These are phyloP conservation scores for Fulvia fulva DNA, from an alignment of 2,329 filamentous ascomycete species.

Conservation along the genomic window DNA sequence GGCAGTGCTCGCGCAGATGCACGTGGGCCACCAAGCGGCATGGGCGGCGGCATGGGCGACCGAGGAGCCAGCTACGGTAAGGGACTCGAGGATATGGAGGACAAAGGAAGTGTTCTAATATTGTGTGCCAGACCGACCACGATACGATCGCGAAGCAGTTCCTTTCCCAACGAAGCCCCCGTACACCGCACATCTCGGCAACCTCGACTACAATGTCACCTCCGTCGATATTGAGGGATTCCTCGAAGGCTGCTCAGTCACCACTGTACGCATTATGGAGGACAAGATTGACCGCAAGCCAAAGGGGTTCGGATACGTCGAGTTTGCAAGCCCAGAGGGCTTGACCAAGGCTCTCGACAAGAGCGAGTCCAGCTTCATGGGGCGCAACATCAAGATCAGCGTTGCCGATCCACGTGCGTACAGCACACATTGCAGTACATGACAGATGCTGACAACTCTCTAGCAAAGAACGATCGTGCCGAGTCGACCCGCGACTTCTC, in stretches of 20 bases:
- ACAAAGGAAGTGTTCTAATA: slow-evolving; percentile 17
- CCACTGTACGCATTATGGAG: slow-evolving; percentile 92
- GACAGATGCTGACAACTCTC: slow-evolving; percentile 8
- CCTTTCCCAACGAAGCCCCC: slow-evolving; percentile 89
- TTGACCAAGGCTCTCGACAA: slow-evolving; percentile 85
- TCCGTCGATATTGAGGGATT: slow-evolving; percentile 78
- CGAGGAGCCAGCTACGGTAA: slow-evolving; percentile 32
- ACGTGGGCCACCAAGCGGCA: slow-evolving; percentile 11
- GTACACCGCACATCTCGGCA: slow-evolving; percentile 92
- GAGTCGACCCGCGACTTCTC: slow-evolving; percentile 70
- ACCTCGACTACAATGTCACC: slow-evolving; percentile 92
- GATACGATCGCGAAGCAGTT: slow-evolving; percentile 63
- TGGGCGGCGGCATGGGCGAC: slow-evolving; percentile 23
- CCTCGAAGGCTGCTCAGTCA: slow-evolving; percentile 78
- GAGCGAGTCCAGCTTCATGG: slow-evolving; percentile 78
- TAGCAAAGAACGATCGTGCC: slow-evolving; percentile 55
- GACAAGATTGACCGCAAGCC: slow-evolving; percentile 90
- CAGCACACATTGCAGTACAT: background rate
- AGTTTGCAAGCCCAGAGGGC: slow-evolving; percentile 83
- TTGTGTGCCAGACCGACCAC: slow-evolving; percentile 31
- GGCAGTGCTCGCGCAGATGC: slow-evolving; percentile 16
- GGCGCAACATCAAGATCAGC: slow-evolving; percentile 86
- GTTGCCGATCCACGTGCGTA: slow-evolving; percentile 94
- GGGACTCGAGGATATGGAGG: background rate
- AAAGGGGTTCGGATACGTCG: slow-evolving; percentile 97